These are phyloP conservation scores for Carex parvula DNA, from an alignment of 176 grass and related monocot genomes.

Conservation along the genomic window DNA sequence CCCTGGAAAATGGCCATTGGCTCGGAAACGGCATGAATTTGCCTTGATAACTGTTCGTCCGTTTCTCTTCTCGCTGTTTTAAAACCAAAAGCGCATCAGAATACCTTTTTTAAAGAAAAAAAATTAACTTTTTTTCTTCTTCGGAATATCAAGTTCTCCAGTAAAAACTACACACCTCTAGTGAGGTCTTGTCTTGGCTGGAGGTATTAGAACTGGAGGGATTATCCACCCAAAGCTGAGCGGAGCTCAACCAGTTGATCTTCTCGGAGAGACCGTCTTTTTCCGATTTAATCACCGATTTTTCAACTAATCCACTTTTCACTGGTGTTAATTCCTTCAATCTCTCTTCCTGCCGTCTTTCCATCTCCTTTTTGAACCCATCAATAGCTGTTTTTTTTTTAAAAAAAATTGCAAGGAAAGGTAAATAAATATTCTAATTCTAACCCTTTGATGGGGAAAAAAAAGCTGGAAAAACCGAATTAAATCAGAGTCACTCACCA, in stretches of 20 bases:
- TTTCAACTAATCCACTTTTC: constrained; percentile 30
- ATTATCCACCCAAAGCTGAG: constrained; percentile 81
- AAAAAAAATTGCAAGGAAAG: constrained; percentile 11
- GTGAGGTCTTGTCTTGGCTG: constrained; percentile 22
- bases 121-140: background rate
- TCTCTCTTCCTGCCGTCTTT: constrained; percentile 29
- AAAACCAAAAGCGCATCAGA: background rate
- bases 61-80: background rate
- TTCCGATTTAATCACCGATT: constrained; percentile 12
- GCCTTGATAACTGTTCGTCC: constrained; percentile 23
- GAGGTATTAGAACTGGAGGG: constrained; percentile 43
- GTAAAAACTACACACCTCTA: background rate
- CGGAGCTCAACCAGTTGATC: constrained; percentile 85
- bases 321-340: constrained; percentile 28
- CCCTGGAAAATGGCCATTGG: constrained; percentile 22
- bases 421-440: background rate
- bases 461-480: background rate
- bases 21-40: constrained; percentile 34
- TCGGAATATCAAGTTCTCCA: background rate
- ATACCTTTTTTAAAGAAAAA: background rate
- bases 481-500: constrained; percentile 31
- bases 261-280: constrained; percentile 26
- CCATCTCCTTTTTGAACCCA: constrained; percentile 55
- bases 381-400: constrained; percentile 53
- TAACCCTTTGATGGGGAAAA: background rate